A percentile compares a stretch with the other conserved stretches of the same genome.
Conservation (phyloP, 1,284 basidiomycete genomes). For the Cryptococcus sp. region DNA sequence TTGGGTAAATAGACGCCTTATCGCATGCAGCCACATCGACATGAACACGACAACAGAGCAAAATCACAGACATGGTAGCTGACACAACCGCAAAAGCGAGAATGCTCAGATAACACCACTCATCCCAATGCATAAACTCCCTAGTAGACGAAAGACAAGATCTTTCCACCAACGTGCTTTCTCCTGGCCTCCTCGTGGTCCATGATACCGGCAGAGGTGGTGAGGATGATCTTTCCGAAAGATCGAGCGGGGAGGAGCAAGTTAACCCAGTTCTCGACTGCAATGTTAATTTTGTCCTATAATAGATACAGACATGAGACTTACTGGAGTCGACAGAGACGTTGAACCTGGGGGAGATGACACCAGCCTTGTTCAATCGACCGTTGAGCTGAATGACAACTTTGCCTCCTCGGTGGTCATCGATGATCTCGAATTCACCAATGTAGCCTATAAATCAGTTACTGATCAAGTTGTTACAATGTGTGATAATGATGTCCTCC, state of each 20-base stretch:
- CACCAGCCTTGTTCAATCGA: constrained; percentile 96
- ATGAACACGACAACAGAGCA: no score
- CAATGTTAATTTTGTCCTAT: constrained; percentile 17
- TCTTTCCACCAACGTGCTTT: constrained; percentile 68
- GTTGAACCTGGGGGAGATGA: constrained; percentile 98
- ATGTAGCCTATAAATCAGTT: constrained; percentile 72
- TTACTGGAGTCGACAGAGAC: constrained; percentile 90
- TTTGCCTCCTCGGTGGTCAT: constrained; percentile 98
- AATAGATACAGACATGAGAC: constrained; percentile 58
- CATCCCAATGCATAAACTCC: constrained; percentile 15
- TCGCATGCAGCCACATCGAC: no score
- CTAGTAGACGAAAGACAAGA: constrained; percentile 51
- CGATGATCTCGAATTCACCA: constrained; percentile 98
- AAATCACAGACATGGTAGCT: no score
- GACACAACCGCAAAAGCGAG: no score
- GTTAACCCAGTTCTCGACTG: constrained; percentile 61
- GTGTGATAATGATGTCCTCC: constrained; percentile 34
- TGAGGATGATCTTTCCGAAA: constrained; percentile 92
- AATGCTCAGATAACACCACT: constrained; percentile 4
- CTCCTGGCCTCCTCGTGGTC: constrained; percentile 99
- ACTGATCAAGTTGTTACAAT: background rate
- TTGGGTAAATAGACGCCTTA: constrained; percentile 9
- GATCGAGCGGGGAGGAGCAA: constrained; percentile 88
- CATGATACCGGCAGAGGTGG: constrained; percentile 96
- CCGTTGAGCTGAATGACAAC: constrained; percentile 98